Base-by-base conservation (phyloP, 2,329 filamentous ascomycete genomes). In the Hymenoscyphus scutula region DNA sequence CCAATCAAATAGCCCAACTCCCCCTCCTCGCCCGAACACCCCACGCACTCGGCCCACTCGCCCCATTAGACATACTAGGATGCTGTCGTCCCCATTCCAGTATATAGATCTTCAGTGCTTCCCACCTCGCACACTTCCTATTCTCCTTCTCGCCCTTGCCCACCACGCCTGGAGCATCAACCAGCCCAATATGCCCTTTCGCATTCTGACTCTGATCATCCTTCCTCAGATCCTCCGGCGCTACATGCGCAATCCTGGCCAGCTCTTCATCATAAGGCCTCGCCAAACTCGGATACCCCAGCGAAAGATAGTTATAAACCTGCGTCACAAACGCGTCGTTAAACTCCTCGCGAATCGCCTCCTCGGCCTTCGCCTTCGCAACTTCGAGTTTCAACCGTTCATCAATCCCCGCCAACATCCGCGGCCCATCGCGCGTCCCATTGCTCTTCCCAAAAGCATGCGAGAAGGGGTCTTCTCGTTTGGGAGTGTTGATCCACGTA, bases 251-350 rank as follows among this genome's bases (percentile, higher is more conserved):
- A 62, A 97, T 96, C 73, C 90, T 91, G 69, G 88, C 86, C 23
- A 98, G 81, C 78, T 98, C 94, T 11, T 88, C 84, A 72, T 98
- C 94, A 72, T 91, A 98, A 41, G 85, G 83, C 25, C 89, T 86
- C 11, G 93, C 94, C 71, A 92, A 86, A 37, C 91, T 88, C 2
- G 94, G 93, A 75, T 97, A 97, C 5, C 94, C 94, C 5, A 98
- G 83, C 0, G 92, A 96, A 17, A 98, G 82, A 76, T 98, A 98
- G 76, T 98, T 97, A 82, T 96, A 98, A 7, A 98, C 93, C 76
- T 98, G 94, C 0, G 93, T 97, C 61, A 97, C 86, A 74, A 97
- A 97, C 3, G 81, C 81, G 74, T 97, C 91, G 64, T 88, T 82
- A 71, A 95, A 96, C 75, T 97, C 92, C 34, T 77, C 74, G 30